These are phyloP conservation scores for Copromyces sp. DNA, from an alignment of 495 filamentous ascomycete species.

Conservation along the genomic window DNA sequence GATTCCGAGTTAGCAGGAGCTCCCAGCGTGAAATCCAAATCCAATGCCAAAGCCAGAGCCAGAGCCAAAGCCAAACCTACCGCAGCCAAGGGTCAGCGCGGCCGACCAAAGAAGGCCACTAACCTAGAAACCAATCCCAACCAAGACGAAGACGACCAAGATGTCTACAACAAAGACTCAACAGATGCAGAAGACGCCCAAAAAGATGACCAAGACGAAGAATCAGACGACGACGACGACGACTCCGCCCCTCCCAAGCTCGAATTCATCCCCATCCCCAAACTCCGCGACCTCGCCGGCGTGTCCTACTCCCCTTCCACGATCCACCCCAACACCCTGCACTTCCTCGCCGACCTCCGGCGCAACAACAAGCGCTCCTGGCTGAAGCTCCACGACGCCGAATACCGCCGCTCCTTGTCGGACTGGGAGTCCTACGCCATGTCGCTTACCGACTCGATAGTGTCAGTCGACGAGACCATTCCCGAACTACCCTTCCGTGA, in stretches of 20 bases:
- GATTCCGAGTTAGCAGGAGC: background rate
- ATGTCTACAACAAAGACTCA: slow-evolving; percentile 11
- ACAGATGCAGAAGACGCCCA: slow-evolving; percentile 1
- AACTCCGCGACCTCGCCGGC: slow-evolving; percentile 55
- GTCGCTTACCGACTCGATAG: slow-evolving; percentile 56
- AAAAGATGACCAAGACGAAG: slow-evolving; percentile 2
- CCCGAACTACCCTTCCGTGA: slow-evolving; percentile 77
- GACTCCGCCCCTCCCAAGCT: slow-evolving; percentile 26
- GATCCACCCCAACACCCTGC: slow-evolving; percentile 72
- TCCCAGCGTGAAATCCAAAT: slow-evolving; percentile 6
- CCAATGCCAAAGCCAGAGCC: slow-evolving; percentile 11
- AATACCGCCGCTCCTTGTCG: slow-evolving; percentile 63
- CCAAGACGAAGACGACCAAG: slow-evolving; percentile 14
- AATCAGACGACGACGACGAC: slow-evolving; percentile 25
- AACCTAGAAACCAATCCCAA: background rate
- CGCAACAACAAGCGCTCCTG: slow-evolving; percentile 72
- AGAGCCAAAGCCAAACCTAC: slow-evolving; percentile 2
- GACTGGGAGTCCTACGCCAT: slow-evolving; percentile 73
- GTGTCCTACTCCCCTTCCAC: slow-evolving; percentile 56
- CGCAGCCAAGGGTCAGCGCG: background rate
- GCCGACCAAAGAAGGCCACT: background rate
- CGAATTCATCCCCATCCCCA: slow-evolving; percentile 56
- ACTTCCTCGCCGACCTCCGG: slow-evolving; percentile 63
- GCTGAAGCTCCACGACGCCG: slow-evolving; percentile 71
- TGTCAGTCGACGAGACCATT: slow-evolving; percentile 59